Conservation (phyloP, 2,329 filamentous ascomycete genomes). For the Monilinia polystroma region DNA sequence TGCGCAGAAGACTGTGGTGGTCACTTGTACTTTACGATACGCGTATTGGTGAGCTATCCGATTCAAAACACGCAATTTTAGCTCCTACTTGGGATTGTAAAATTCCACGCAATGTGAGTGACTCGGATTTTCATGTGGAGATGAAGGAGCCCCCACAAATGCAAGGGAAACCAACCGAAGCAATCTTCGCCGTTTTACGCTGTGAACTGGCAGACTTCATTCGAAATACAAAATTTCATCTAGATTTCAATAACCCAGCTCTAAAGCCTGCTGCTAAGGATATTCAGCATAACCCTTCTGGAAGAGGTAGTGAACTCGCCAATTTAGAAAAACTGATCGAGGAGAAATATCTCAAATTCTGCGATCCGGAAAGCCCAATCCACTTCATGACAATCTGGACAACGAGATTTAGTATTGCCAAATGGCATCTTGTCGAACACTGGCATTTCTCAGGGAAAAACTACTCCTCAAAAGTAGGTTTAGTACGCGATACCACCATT, state of each 20-base stretch:
- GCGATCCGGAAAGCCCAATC: conserved; percentile 43
- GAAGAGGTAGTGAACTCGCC: conserved; percentile 27
- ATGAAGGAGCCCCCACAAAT: conserved; percentile 54
- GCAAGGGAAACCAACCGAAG: conserved; percentile 56
- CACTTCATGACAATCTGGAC: conserved; percentile 41
- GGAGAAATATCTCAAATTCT: conserved; percentile 46
- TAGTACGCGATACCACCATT: conserved; percentile 40
- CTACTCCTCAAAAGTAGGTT: conserved; percentile 32
- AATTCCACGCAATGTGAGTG: conserved; percentile 60
- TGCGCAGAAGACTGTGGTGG: conserved; percentile 74
- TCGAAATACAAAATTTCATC: conserved; percentile 33
- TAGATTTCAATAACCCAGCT: conserved; percentile 31
- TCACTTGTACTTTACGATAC: conserved; percentile 66
- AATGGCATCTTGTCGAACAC: conserved; percentile 37
- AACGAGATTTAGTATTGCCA: conserved; percentile 33
- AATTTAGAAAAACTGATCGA: conserved; percentile 44
- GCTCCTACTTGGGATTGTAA: conserved; percentile 53
- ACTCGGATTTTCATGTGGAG: conserved; percentile 57
- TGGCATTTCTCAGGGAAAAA: conserved; percentile 32
- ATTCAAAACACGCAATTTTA: conserved; percentile 44
- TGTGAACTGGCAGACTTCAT: conserved; percentile 53
- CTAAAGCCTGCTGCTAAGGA: conserved; percentile 30
- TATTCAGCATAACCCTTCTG: conserved; percentile 20
- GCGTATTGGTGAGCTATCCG: conserved; percentile 65
- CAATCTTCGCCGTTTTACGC: conserved; percentile 58